phyloP scores from a whole-genome alignment of 2,329 filamentous ascomycete genomes.

The Exophiala sideris region DNA sequence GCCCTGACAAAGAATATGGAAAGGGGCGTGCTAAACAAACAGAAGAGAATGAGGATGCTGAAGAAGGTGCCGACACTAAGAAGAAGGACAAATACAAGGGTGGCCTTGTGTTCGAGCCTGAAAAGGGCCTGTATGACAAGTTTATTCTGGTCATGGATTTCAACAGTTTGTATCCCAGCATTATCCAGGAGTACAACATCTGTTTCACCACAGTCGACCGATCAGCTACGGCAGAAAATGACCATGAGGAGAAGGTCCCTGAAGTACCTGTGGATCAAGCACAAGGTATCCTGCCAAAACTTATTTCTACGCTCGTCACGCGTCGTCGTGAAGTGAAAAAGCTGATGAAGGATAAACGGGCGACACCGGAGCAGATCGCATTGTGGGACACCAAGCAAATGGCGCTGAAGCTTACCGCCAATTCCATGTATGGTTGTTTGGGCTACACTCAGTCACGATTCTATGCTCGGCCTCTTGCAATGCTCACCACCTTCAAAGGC shows the following conservation, averaged over 20 bases:
- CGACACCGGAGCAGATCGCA: slow-evolving; percentile 79
- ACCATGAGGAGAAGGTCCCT: slow-evolving; percentile 84
- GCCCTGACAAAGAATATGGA: slow-evolving; percentile 86
- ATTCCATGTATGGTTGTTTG: slow-evolving; percentile 99
- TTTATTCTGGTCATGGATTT: slow-evolving; percentile 99
- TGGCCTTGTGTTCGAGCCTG: slow-evolving; percentile 95
- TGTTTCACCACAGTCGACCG: slow-evolving; percentile 97
- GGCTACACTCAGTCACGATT: slow-evolving; percentile 96
- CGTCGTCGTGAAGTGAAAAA: slow-evolving; percentile 90
- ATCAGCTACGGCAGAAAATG: slow-evolving; percentile 57
- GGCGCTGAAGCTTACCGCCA: slow-evolving; percentile 93
- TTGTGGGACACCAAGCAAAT: slow-evolving; percentile 99
- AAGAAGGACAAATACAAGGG: slow-evolving; percentile 99
- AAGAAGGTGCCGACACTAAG: slow-evolving; percentile 70
- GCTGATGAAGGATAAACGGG: slow-evolving; percentile 90
- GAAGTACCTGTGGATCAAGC: slow-evolving; percentile 70
- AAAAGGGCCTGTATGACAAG: slow-evolving; percentile 96
- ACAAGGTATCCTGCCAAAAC: slow-evolving; percentile 79
- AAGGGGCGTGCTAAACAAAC: slow-evolving; percentile 70
- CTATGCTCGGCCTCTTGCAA: slow-evolving; percentile 89
- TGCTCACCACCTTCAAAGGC: slow-evolving; percentile 95
- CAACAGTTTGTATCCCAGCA: slow-evolving; percentile 96
- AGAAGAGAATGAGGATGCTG: slow-evolving; percentile 64
- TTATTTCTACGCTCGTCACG: slow-evolving; percentile 88
- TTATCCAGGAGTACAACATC: slow-evolving; percentile 99